Base-by-base conservation (phyloP, 1,139 yeast genomes). In the Suhomyces bolitotheri region DNA sequence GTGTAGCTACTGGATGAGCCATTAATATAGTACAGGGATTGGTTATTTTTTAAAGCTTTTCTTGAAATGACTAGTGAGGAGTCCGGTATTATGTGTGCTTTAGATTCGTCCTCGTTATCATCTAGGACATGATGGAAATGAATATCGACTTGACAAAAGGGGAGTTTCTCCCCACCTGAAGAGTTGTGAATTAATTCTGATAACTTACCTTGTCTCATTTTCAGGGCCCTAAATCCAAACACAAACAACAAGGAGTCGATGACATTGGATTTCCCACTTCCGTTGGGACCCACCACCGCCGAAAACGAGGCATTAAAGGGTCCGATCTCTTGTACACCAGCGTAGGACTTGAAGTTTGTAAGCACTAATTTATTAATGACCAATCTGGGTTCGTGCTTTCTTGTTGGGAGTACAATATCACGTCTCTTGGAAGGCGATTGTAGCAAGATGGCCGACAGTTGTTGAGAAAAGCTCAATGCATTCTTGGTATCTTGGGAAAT, bases 261-360 rank as follows among this genome's bases (percentile, higher is more conserved):
- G 25, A 94, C 98, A 56, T 94, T 94, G 9, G 97, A 90, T 60
- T 92, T 92, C 7, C 98, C 98, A 25, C 96, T 86, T 20, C 99
- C 99, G 58, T 94, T 94, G 4, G 98, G 98, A 0, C 99, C 99
- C n/a, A 94, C 97, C 7, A 94, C 95, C 0, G 99, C 97, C 7
- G 96, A 87, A 56, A 94, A 94, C 2, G 95, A 87, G 28, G 89
- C 66, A 56, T 92, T 85, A 59, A 94, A 94, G 0, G 99, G 98
- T 0, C 99, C 99, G 40, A 94, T 86, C 7, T 78, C 78, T 61
- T 92, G 97, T n/a, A 73, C 66, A 0, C 98, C 98, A 0, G 97
- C 97, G 57, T 94, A 94, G 0, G 97, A 89, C 54, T 94, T 94
- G 74, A 92, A 94, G 55, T 94, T 85, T 4, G 82, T 82, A 31